phyloP scores from a whole-genome alignment of 2,329 filamentous ascomycete genomes.

The Aphanocladium album region DNA sequence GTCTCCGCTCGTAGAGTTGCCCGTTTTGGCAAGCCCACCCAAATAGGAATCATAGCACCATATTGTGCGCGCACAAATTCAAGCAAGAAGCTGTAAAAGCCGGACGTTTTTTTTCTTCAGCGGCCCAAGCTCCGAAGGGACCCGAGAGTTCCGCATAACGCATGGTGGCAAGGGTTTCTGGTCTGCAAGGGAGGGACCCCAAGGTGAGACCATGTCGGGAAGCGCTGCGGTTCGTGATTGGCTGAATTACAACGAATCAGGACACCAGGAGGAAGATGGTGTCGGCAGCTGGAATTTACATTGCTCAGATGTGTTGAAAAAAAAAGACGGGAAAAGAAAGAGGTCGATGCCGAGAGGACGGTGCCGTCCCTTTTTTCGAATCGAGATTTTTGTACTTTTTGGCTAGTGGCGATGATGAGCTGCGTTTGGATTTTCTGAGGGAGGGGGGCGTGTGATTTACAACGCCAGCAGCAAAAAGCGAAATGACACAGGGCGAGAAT shows the following conservation, averaged over 20 bases:
- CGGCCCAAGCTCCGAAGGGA: background rate
- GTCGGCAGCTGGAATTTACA: background rate
- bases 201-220: conserved; percentile 5
- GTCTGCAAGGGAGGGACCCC: too few relatives aligned
- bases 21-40: background rate
- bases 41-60: too few relatives aligned
- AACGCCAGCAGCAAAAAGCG: background rate
- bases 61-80: too few relatives aligned
- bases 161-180: background rate
- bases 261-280: background rate
- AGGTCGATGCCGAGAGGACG: background rate
- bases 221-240: conserved; percentile 1
- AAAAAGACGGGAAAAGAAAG: background rate
- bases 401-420: background rate
- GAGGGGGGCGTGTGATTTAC: background rate
- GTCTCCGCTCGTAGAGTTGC: background rate
- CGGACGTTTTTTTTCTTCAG: background rate
- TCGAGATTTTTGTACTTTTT: too few relatives aligned
- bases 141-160: background rate
- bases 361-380: too few relatives aligned
- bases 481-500: background rate
- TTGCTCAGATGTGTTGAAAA: background rate
- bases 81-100: background rate
- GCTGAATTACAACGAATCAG: background rate
- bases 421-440: background rate